Conservation (phyloP, 805 yeast genomes). For the Yamadazyma scolyti region DNA sequence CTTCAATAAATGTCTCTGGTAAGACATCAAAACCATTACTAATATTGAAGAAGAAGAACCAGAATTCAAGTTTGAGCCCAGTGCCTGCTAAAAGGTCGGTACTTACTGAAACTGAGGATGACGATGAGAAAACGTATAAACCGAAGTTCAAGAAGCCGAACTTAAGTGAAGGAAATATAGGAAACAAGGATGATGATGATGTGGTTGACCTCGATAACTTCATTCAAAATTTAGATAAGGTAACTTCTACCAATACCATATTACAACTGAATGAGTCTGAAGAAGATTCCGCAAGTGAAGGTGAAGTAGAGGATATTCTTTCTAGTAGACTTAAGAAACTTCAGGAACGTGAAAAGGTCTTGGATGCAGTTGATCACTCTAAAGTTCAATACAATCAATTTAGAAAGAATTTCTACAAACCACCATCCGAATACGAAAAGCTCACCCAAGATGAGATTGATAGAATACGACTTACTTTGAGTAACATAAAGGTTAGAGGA, state of each 20-base stretch:
- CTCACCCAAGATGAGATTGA: conserved; percentile 55
- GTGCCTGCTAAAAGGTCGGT: conserved; percentile 5
- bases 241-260: no score
- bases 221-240: conserved; percentile 4
- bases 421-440: conserved; percentile 48
- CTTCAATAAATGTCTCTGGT: background rate
- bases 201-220: conserved; percentile 11
- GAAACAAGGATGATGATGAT: no score
- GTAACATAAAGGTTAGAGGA: conserved; percentile 69
- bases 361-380: conserved; percentile 46
- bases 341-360: conserved; percentile 47
- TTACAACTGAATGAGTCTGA: conserved; percentile 9
- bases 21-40: conserved; percentile 5
- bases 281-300: conserved; percentile 18
- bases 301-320: conserved; percentile 32
- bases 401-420: conserved; percentile 58
- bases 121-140: conserved; percentile 16
- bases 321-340: conserved; percentile 36
- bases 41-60: conserved; percentile 6
- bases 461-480: conserved; percentile 47
- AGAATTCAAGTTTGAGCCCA: no score
- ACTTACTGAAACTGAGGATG: conserved; percentile 15
- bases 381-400: conserved; percentile 49
- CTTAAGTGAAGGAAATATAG: no score
- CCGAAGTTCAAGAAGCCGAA: conserved; percentile 21